Conservation (phyloP, 768 basidiomycete genomes). For the Lentinula raphanica region DNA sequence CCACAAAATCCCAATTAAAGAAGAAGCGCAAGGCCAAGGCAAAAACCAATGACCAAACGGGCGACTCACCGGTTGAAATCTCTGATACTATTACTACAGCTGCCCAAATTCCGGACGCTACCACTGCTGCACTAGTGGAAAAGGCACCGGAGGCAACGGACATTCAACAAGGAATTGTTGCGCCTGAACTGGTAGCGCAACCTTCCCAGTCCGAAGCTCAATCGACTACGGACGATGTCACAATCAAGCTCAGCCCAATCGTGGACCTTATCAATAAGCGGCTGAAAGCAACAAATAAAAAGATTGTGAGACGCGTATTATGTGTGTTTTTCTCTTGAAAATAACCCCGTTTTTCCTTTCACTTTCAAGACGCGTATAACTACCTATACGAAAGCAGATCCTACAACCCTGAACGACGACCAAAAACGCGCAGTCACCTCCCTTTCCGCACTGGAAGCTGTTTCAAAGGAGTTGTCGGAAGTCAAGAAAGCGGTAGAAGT, state of each 20-base stretch:
- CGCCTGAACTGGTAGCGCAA: conserved; percentile 41
- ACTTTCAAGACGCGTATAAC: conserved; percentile 61
- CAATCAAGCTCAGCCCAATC: conserved; percentile 58
- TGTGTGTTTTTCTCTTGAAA: not conserved
- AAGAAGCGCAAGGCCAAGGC: conserved; percentile 60
- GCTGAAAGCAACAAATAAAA: conserved; percentile 72
- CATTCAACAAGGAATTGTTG: conserved; percentile 39
- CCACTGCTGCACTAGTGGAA: conserved; percentile 42
- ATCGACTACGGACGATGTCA: conserved; percentile 39
- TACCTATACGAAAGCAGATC: conserved; percentile 59
- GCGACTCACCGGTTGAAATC: conserved; percentile 41
- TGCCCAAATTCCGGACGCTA: too few relatives aligned
- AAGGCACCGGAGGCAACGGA: conserved; percentile 44
- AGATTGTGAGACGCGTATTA: conserved; percentile 55
- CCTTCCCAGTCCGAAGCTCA: conserved; percentile 28
- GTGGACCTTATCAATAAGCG: conserved; percentile 79
- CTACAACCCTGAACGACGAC: conserved; percentile 81
- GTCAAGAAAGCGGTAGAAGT: conserved; percentile 85
- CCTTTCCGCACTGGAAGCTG: conserved; percentile 71
- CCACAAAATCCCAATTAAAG: conserved; percentile 59
- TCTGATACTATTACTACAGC: conserved; percentile 43
- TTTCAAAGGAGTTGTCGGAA: conserved; percentile 78
- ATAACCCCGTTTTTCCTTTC: not conserved
- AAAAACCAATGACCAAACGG: conserved; percentile 37
- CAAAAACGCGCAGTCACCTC: conserved; percentile 71